Conservation (phyloP, 2,329 filamentous ascomycete genomes). For the Claviceps sp. region DNA sequence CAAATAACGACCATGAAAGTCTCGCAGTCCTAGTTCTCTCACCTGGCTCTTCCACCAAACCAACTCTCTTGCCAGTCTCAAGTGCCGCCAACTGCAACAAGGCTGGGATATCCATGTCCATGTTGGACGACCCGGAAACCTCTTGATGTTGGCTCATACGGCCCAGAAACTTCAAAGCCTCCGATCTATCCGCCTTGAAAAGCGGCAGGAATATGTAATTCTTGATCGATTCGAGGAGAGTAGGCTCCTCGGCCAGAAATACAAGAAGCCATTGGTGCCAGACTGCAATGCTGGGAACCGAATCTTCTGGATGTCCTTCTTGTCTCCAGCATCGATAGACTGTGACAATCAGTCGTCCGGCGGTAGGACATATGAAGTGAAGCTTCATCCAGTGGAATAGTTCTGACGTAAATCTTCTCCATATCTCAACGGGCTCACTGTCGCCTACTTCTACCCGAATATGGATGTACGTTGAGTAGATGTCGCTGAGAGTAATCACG, state of each 20-base stretch:
- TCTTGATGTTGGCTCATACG: conserved; percentile 38
- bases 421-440: conserved; percentile 18
- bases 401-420: conserved; percentile 36
- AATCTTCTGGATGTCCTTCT: conserved; percentile 11
- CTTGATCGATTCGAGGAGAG: conserved; percentile 48
- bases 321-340: conserved; percentile 36
- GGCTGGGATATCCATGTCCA: conserved; percentile 37
- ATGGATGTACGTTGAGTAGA: conserved; percentile 29
- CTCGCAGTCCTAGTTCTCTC: conserved; percentile 7
- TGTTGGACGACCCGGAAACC: conserved; percentile 29
- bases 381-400: conserved; percentile 43
- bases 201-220: conserved; percentile 50
- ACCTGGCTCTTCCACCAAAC: conserved; percentile 56
- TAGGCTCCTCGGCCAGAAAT: conserved; percentile 33
- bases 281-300: conserved; percentile 20
- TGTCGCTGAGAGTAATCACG: conserved; percentile 34
- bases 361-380: conserved; percentile 43
- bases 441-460: conserved; percentile 17
- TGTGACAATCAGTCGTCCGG: conserved; percentile 47
- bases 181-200: conserved; percentile 42
- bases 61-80: conserved; percentile 56
- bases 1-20: not conserved
- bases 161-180: conserved; percentile 44
- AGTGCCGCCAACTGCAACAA: conserved; percentile 53
- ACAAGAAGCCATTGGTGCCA: conserved; percentile 46